Evolutionary conservation across 2,329 filamentous ascomycete species (phyloP).

Genomic region (Gliomastix tumulicola): DNA sequence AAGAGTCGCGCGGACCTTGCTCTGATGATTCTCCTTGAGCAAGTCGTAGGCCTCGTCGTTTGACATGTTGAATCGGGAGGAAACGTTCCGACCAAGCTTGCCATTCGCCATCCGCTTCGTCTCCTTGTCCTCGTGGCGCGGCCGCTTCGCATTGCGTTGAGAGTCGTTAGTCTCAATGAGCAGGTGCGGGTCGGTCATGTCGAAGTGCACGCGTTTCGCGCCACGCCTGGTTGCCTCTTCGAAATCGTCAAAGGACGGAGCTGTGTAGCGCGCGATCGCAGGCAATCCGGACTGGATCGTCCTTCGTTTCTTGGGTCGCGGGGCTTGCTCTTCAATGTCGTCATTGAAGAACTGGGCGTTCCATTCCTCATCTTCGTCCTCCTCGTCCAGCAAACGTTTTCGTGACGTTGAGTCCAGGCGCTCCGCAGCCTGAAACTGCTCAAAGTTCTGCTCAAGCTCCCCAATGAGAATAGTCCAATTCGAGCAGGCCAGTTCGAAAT

Average conservation of each 20-base stretch:
- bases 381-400: constrained; percentile 1
- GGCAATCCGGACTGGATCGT: constrained; percentile 52
- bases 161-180: constrained; percentile 72
- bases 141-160: constrained; percentile 55
- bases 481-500: constrained; percentile 78
- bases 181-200: constrained; percentile 82
- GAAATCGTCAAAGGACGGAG: constrained; percentile 76
- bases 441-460: constrained; percentile 31
- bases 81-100: constrained; percentile 65
- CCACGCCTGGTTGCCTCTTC: constrained; percentile 65
- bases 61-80: constrained; percentile 85
- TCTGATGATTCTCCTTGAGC: constrained; percentile 93
- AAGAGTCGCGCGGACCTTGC: constrained; percentile 88
- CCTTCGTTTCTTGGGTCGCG: constrained; percentile 62
- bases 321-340: constrained; percentile 24
- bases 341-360: constrained; percentile 52
- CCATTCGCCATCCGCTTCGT: constrained; percentile 62
- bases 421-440: constrained; percentile 18
- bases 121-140: constrained; percentile 41
- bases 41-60: constrained; percentile 95
- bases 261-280: constrained; percentile 49
- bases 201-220: constrained; percentile 72
- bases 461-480: constrained; percentile 70
- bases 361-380: constrained; percentile 56
- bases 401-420: background rate